Evolutionary conservation across 2,329 filamentous ascomycete genomes (phyloP).

Genomic region (Dryadomyces quercivorus): DNA sequence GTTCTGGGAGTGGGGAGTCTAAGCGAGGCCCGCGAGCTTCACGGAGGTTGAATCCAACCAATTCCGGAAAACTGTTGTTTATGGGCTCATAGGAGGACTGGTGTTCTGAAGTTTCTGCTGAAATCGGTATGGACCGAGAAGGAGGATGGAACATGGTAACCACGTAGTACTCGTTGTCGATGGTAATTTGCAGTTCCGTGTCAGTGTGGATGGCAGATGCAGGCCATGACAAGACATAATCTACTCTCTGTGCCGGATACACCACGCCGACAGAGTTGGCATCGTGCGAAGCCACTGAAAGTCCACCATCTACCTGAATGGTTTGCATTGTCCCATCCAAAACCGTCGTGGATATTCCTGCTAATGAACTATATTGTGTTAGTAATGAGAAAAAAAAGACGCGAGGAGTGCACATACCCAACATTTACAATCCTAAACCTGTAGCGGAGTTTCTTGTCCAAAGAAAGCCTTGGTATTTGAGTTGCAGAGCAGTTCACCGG

Average conservation of each 20-base stretch:
- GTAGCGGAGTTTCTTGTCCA: constrained; percentile 13
- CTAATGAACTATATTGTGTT: constrained; percentile 8
- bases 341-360: constrained; percentile 12
- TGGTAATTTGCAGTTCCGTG: constrained; percentile 8
- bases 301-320: constrained; percentile 15
- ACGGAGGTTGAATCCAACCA: constrained; percentile 7
- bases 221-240: constrained; percentile 12
- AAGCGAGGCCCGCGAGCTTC: constrained; percentile 3
- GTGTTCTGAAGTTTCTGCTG: not conserved
- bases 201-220: not conserved
- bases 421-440: constrained; percentile 15
- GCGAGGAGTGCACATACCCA: constrained; percentile 7
- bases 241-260: constrained; percentile 14
- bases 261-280: constrained; percentile 12
- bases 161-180: constrained; percentile 14
- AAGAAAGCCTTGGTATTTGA: constrained; percentile 4
- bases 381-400: no score
- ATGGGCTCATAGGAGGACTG: not conserved
- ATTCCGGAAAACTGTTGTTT: not conserved
- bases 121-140: not conserved
- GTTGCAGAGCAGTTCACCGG: constrained; percentile 29
- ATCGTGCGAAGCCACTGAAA: constrained; percentile 3
- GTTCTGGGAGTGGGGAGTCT: constrained; percentile 5
- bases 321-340: constrained; percentile 10
- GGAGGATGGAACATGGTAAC: not conserved